phyloP scores from a whole-genome alignment of 2,329 filamentous ascomycete species.

The Fusarium hainanense region DNA sequence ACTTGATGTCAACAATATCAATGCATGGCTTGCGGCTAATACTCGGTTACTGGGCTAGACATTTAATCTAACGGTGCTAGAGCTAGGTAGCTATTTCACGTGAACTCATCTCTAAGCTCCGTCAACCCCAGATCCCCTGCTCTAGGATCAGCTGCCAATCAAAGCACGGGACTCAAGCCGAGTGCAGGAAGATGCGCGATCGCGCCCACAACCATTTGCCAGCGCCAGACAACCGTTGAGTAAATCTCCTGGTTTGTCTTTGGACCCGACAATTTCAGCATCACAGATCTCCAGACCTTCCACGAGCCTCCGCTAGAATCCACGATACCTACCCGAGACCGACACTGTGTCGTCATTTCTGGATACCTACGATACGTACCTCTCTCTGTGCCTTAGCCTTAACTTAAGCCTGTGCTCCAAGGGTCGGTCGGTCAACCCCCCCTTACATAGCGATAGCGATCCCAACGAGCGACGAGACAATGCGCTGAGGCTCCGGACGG shows the following conservation, averaged over 20 bases:
- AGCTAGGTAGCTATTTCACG: constrained; percentile 37
- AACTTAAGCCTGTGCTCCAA: constrained; percentile 22
- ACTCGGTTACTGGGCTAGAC: constrained; percentile 18
- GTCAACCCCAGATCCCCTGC: constrained; percentile 40
- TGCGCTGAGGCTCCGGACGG: constrained; percentile 41
- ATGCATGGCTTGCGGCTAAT: constrained; percentile 35
- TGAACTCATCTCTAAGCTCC: constrained; percentile 37
- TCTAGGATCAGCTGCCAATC: constrained; percentile 46
- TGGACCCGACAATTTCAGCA: constrained; percentile 17
- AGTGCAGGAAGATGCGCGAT: constrained; percentile 32
- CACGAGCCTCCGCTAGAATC: constrained; percentile 10
- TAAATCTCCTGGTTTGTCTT: constrained; percentile 20
- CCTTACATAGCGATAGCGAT: constrained; percentile 26
- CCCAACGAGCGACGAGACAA: constrained; percentile 34
- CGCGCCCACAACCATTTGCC: constrained; percentile 42
- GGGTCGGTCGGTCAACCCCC: constrained; percentile 26
- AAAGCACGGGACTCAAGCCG: constrained; percentile 42
- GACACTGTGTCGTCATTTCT: constrained; percentile 45
- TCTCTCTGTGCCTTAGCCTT: background rate
- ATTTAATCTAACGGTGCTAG: background rate
- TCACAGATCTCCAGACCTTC: constrained; percentile 2
- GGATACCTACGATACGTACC: constrained; percentile 22
- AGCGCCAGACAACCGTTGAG: constrained; percentile 36
- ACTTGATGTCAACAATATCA: background rate
- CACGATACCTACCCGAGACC: constrained; percentile 18